Base-by-base conservation (phyloP, 2,329 filamentous ascomycete genomes). In the Colletotrichum sansevieriae region DNA sequence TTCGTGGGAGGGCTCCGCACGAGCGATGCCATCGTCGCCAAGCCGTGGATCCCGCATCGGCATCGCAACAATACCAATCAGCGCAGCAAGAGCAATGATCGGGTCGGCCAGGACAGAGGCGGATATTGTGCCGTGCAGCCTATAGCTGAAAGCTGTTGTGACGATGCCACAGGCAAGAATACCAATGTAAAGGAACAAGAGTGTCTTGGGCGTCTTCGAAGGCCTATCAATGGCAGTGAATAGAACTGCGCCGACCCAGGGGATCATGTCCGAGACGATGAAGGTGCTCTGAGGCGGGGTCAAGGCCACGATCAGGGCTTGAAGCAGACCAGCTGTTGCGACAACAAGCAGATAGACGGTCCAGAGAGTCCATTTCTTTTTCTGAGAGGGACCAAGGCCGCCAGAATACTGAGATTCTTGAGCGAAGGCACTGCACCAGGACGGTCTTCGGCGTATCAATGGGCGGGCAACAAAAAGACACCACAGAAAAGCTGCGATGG, bases 1-100 rank as follows among this genome's bases (percentile, higher is more conserved):
- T 2, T 83, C 78, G 3, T 80, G 83, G 0, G 85, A 90, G 1
- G 92, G 88, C 18, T 83, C 81, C 61, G 86, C 88, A 2, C 81
- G 78, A 59, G 89, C 89, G 65, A 95, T 93, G 1, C 85, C 86
- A 9, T 84, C 77, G 3, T 76, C 80, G 20, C 85, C 80, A 4
- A 90, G 75, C 1, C 75, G 75, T 0, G 89, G 87, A 66, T 92
- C 85, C 22, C 92, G 85, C 72, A 94, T 79, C 7, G 92, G 92
- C 91, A 94, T 94, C 25, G 84, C 79, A 12, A 93, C 75, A 12
- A 83, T 80, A 49, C 72, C 64, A 22, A 77, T 5, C 20, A 80
- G 68, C 3, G 72, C 78, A 0, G 76, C 13, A 9, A 73, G n/a
- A 1, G 64, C 58, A 0, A 82, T 64, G 2, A 63, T 39, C 5